These are phyloP conservation scores for Psophocarpus tetragonolobus DNA, from an alignment of 306 rosid genomes.

Conservation along the genomic window DNA sequence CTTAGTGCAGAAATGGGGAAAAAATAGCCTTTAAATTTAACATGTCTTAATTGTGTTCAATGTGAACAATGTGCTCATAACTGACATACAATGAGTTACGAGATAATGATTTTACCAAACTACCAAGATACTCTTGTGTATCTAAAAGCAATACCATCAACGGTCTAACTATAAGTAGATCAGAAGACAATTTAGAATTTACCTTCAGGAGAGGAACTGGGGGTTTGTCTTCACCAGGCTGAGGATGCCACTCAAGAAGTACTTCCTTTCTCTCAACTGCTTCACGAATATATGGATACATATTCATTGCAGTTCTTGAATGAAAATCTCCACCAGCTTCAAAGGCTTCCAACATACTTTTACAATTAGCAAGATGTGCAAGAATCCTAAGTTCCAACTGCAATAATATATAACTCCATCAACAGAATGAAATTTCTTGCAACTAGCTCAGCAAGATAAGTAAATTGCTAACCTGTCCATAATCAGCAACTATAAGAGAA, in stretches of 20 bases:
- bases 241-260: conserved; percentile 98
- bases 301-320: conserved; percentile 98
- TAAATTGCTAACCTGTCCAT: conserved; percentile 81
- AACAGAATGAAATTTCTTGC: conserved; percentile 31
- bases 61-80: background rate
- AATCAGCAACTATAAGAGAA: conserved; percentile 95
- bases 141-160: background rate
- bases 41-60: background rate
- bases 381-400: conserved; percentile 99
- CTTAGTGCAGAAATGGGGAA: background rate
- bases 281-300: conserved; percentile 91
- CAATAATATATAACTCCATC: conserved; percentile 40
- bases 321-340: conserved; percentile 98
- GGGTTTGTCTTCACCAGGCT: conserved; percentile 94
- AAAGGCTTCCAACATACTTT: conserved; percentile 97
- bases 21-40: background rate
- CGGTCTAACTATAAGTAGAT: background rate
- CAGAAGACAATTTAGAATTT: conserved; percentile 46
- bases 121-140: background rate
- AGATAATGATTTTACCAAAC: background rate
- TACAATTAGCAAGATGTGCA: conserved; percentile 92
- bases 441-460: conserved; percentile 22
- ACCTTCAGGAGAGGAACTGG: conserved; percentile 97
- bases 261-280: conserved; percentile 69
- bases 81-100: background rate